Percentiles rank a stretch among this genome's conserved stretches.
These are phyloP conservation scores for Citrus australasica DNA, from an alignment of 345 rosid genomes.

Conservation along the genomic window DNA sequence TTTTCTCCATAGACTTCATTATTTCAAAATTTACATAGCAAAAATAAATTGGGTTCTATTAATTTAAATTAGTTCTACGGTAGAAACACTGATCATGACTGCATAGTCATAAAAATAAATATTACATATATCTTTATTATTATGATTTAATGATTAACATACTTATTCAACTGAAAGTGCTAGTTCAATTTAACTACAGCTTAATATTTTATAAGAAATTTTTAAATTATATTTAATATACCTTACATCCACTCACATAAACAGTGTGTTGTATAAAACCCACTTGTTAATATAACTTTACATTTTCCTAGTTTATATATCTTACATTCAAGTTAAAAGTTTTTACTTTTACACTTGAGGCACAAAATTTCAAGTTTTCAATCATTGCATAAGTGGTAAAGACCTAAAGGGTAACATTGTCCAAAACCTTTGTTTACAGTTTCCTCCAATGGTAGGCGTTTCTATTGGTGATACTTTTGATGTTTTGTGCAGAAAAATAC, in stretches of 20 bases:
- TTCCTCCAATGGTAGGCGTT: not conserved
- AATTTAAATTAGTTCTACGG: too few species aligned
- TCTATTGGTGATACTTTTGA: not conserved
- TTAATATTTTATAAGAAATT: too few species aligned
- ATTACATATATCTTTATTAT: rapidly evolving
- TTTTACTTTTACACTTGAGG: too few species aligned
- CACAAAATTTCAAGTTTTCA: not conserved
- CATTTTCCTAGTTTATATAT: too few species aligned
- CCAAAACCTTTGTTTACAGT: not conserved
- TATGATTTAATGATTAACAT: too few species aligned
- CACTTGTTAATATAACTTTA: too few species aligned
- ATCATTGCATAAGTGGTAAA: not conserved
- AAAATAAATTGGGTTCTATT: too few species aligned
- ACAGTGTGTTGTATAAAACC: rapidly evolving
- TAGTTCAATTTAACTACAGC: too few species aligned
- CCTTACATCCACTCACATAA: not conserved
- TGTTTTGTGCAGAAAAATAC: not conserved
- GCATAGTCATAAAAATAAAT: too few species aligned
- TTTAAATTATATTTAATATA: too few species aligned
- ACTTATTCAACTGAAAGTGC: rapidly evolving
- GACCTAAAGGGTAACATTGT: not conserved
- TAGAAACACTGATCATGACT: too few species aligned
- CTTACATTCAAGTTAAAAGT: not conserved
- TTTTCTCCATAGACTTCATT: not conserved
- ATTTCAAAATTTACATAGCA: too few species aligned